Conservation (phyloP, 306 rosid genomes). For the Macrotyloma uniflorum region DNA sequence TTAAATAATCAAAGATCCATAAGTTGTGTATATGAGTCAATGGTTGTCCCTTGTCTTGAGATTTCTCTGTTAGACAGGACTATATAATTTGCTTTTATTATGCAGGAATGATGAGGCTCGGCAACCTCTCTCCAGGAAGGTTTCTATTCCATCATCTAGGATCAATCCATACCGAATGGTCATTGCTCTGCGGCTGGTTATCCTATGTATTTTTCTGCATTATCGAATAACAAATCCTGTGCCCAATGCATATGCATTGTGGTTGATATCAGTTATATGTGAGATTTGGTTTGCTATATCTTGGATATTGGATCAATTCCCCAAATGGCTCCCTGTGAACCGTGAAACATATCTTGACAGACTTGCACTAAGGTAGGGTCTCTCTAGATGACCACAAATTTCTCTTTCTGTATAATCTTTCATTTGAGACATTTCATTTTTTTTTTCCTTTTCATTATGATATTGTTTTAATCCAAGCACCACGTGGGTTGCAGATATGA, state of each 20-base stretch:
- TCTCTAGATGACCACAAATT: neutral
- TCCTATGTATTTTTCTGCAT: conserved; percentile 79
- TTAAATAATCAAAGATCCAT: neutral
- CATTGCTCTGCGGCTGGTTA: conserved; percentile 78
- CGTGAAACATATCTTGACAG: conserved; percentile 95
- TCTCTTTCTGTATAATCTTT: conserved; percentile 9
- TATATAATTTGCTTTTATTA: conserved; percentile 10
- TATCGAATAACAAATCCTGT: conserved; percentile 90
- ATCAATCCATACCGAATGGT: conserved; percentile 92
- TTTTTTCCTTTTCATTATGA: conserved; percentile 6
- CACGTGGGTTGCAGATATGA: conserved; percentile 68
- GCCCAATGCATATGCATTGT: conserved; percentile 76
- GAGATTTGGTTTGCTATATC: conserved; percentile 96
- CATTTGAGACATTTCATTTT: conserved; percentile 18
- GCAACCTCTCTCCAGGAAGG: conserved; percentile 92
- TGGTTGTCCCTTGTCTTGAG: conserved; percentile 7
- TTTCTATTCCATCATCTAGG: conserved; percentile 86
- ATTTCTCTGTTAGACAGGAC: conserved; percentile 6
- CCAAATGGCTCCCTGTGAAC: conserved; percentile 88
- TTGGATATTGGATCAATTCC: conserved; percentile 93
- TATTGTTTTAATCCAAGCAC: conserved; percentile 12
- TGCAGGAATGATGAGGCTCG: conserved; percentile 90
- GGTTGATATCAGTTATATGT: conserved; percentile 89
- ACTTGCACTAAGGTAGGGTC: conserved; percentile 70
- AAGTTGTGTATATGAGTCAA: neutral